Percentiles rank a stretch among this genome's conserved stretches.
Evolutionary conservation across 192 early-diverging fungal genomes (phyloP).

Genomic region (Backusella tarrabulga): DNA sequence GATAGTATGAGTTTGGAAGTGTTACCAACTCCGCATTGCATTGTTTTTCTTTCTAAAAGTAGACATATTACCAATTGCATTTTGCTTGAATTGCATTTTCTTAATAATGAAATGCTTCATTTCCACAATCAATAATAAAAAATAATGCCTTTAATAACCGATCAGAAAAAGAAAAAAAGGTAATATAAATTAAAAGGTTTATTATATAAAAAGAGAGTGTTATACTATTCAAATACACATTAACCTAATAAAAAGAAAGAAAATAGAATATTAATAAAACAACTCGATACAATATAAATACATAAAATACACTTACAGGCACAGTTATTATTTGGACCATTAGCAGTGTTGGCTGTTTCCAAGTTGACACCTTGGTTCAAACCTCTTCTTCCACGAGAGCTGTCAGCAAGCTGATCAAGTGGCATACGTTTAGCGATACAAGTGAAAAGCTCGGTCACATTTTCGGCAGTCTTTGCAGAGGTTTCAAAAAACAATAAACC

Average conservation of each 20-base stretch:
- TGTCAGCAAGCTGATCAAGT: constrained; percentile 16
- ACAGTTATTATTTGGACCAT: constrained; percentile 7
- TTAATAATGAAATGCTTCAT: no score
- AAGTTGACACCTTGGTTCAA: constrained; percentile 10
- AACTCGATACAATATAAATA: not conserved
- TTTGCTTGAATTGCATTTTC: no score
- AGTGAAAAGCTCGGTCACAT: constrained; percentile 57
- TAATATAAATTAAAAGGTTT: not conserved
- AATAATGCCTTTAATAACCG: not conserved
- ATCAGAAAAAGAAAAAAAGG: not conserved
- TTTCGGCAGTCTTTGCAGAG: constrained; percentile 57
- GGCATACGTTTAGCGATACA: constrained; percentile 38
- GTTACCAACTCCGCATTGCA: not conserved
- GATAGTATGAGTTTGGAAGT: not conserved
- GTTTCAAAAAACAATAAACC: constrained; percentile 64
- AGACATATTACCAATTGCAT: no score
- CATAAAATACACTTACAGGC: constrained; percentile 5
- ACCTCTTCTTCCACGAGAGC: constrained; percentile 1
- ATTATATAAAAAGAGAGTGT: not conserved
- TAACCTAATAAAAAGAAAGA: not conserved
- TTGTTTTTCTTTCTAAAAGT: no score
- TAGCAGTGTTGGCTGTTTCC: not conserved
- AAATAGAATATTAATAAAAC: not conserved
- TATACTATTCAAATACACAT: not conserved
- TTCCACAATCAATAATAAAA: no score